A percentile compares a stretch with the other conserved stretches of the same genome.
phyloP scores from a whole-genome alignment of 2,329 filamentous ascomycete genomes.

The Exserohilum turcica region DNA sequence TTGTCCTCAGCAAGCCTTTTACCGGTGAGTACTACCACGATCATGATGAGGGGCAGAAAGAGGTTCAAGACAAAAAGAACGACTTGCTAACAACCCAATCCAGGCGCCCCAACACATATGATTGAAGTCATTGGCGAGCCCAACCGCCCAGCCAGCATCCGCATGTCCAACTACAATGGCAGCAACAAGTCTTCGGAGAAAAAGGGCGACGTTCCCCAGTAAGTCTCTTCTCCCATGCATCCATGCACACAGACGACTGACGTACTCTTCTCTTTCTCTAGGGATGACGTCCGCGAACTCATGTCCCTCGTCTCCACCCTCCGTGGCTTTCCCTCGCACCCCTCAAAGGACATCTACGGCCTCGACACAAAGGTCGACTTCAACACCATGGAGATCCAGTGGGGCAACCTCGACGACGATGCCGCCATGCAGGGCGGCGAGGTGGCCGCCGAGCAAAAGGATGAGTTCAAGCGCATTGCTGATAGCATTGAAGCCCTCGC shows the following conservation, averaged over 20 bases:
- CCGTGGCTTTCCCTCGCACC: conserved; percentile 49
- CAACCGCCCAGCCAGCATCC: conserved; percentile 48
- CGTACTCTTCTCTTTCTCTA: conserved; percentile 20
- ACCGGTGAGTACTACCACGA: conserved; percentile 33
- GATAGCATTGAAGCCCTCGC: conserved; percentile 51
- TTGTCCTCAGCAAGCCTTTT: conserved; percentile 43
- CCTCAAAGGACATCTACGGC: conserved; percentile 49
- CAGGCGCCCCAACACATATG: conserved; percentile 30
- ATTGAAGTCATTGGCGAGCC: conserved; percentile 51
- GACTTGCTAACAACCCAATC: conserved; percentile 4
- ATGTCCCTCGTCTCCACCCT: conserved; percentile 45
- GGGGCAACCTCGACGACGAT: conserved; percentile 49
- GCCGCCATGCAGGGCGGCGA: conserved; percentile 39
- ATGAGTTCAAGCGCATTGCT: conserved; percentile 51
- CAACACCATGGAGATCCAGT: conserved; percentile 52
- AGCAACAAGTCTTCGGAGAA: conserved; percentile 44
- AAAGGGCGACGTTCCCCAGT: conserved; percentile 45
- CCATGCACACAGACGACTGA: background rate
- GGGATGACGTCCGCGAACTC: conserved; percentile 51
- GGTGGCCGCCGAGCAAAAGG: conserved; percentile 49
- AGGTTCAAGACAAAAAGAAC: background rate
- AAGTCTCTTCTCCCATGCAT: background rate
- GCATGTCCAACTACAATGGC: conserved; percentile 39
- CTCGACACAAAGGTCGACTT: conserved; percentile 48
- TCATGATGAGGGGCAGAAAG: no score